Percentiles rank a stretch among this genome's conserved stretches.
phyloP scores from a whole-genome alignment of 2,329 filamentous ascomycete genomes.

The Sphaerulina musiva region DNA sequence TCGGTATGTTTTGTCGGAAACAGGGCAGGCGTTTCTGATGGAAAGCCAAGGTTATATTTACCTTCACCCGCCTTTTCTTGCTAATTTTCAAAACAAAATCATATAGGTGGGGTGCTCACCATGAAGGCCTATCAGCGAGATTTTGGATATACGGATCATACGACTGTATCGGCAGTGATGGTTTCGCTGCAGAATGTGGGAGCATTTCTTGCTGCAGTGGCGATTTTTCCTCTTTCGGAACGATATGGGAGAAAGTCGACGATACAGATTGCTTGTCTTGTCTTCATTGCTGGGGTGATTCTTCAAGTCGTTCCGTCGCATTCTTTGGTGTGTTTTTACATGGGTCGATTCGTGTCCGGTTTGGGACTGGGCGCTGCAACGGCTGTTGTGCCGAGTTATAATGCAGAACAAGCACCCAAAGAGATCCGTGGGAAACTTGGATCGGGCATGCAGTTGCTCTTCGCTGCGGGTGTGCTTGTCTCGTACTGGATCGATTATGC shows the following conservation, averaged over 20 bases:
- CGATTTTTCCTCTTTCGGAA: slow-evolving; percentile 46
- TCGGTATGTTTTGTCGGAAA: no score
- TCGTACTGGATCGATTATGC: slow-evolving; percentile 52
- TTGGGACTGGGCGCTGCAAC: slow-evolving; percentile 46
- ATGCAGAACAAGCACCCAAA: slow-evolving; percentile 40
- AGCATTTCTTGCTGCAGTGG: slow-evolving; percentile 48
- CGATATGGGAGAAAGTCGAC: slow-evolving; percentile 41
- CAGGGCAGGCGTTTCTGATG: no score
- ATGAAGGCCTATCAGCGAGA: slow-evolving; percentile 25
- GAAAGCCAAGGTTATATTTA: no score
- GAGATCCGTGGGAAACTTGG: slow-evolving; percentile 46
- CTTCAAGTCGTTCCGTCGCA: slow-evolving; percentile 46
- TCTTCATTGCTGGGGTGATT: slow-evolving; percentile 39
- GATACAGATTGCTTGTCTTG: slow-evolving; percentile 41
- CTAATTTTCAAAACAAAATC: no score
- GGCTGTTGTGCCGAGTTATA: slow-evolving; percentile 39
- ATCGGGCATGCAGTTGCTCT: slow-evolving; percentile 49
- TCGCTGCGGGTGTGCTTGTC: slow-evolving; percentile 44
- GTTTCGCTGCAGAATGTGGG: slow-evolving; percentile 49
- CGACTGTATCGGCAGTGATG: slow-evolving; percentile 36
- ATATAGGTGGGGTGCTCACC: slow-evolving; percentile 28
- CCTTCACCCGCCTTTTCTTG: no score
- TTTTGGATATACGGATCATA: slow-evolving; percentile 26
- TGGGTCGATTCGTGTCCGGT: slow-evolving; percentile 44
- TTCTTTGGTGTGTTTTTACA: slow-evolving; percentile 41